phyloP scores from a whole-genome alignment of 2,329 filamentous ascomycete species.

The Fusarium foetens region DNA sequence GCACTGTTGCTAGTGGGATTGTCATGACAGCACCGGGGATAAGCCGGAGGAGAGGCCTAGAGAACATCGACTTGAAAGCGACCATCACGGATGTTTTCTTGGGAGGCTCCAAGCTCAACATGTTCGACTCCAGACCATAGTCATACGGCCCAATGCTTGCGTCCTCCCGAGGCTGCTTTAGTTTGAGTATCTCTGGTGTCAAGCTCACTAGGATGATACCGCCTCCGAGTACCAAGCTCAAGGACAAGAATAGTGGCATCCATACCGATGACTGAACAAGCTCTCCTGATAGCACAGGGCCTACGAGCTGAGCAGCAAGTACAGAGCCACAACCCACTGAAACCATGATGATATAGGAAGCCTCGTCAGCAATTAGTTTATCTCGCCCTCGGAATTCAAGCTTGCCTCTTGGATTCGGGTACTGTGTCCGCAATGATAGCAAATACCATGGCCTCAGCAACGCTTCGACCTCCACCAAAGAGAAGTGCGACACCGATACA shows the following conservation, averaged over 20 bases:
- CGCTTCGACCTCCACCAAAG: conserved; percentile 41
- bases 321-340: conserved; percentile 41
- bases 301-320: conserved; percentile 35
- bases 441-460: conserved; percentile 46
- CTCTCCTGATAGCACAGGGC: conserved; percentile 28
- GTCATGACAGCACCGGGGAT: conserved; percentile 40
- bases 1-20: conserved; percentile 36
- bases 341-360: conserved; percentile 39
- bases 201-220: conserved; percentile 28
- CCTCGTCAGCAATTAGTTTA: background rate
- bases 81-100: background rate
- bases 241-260: conserved; percentile 36
- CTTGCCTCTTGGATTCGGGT: conserved; percentile 29
- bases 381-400: background rate
- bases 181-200: conserved; percentile 39
- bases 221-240: conserved; percentile 29
- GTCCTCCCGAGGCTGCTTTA: background rate
- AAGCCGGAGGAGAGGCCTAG: conserved; percentile 34
- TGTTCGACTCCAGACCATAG: background rate
- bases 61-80: conserved; percentile 29
- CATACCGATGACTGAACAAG: conserved; percentile 34
- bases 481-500: conserved; percentile 35
- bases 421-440: conserved; percentile 40
- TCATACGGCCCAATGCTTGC: background rate
- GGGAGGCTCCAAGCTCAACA: background rate